These are phyloP conservation scores for Sclerotinia subarctica DNA, from an alignment of 2,329 filamentous ascomycete genomes.

Conservation along the genomic window DNA sequence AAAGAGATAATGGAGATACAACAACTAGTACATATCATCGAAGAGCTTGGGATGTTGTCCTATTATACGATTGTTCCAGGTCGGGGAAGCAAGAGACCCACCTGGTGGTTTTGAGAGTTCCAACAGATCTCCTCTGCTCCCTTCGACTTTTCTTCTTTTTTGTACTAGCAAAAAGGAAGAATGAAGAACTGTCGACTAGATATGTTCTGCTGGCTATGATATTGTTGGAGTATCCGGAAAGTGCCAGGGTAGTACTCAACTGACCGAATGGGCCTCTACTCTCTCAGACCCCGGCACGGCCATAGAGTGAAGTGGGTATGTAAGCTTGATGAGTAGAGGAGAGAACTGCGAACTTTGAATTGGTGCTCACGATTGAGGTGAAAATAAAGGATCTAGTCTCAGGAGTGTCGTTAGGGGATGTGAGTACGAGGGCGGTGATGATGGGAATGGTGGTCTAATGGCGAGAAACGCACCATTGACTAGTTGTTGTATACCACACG, in stretches of 20 bases:
- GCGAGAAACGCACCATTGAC: background rate
- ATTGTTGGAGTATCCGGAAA: background rate
- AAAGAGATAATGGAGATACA: background rate
- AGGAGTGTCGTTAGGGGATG: background rate
- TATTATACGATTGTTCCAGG: background rate
- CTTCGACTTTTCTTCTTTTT: too few relatives aligned
- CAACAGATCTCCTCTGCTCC: background rate
- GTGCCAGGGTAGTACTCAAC: background rate
- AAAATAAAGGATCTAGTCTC: background rate
- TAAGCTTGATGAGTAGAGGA: background rate
- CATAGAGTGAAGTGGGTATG: background rate
- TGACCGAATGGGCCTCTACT: background rate
- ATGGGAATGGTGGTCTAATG: background rate
- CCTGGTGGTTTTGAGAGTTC: background rate
- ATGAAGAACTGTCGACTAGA: background rate
- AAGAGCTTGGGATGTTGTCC: background rate
- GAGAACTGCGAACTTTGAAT: background rate
- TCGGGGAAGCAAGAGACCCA: too few relatives aligned
- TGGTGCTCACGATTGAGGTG: background rate
- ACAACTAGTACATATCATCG: background rate
- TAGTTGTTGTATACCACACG: background rate
- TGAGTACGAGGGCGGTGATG: too few relatives aligned
- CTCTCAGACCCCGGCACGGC: too few relatives aligned
- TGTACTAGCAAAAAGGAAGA: too few relatives aligned
- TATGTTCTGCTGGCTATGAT: background rate